phyloP scores from a whole-genome alignment of 768 basidiomycete species.

The Infundibulicybe gibba region DNA sequence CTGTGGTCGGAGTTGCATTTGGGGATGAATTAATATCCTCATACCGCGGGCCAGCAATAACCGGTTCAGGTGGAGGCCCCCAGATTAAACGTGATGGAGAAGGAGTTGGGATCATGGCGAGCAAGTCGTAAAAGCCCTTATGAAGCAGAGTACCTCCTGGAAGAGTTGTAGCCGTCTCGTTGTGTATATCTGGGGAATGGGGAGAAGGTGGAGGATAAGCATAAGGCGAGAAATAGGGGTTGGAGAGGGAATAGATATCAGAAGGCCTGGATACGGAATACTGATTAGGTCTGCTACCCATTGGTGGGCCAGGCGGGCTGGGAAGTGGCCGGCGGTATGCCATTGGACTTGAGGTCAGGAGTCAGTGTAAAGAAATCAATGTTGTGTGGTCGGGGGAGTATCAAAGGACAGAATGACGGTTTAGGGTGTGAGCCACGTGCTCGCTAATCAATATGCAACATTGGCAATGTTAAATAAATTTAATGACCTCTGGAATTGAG shows the following conservation, averaged over 20 bases:
- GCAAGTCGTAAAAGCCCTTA: slow-evolving; percentile 88
- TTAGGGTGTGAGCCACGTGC: too few species aligned
- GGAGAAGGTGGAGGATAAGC: slow-evolving; percentile 36
- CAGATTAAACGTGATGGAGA: slow-evolving; percentile 65
- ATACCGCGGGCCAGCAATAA: slow-evolving; percentile 65
- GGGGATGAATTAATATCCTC: slow-evolving; percentile 41
- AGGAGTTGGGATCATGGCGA: slow-evolving; percentile 73
- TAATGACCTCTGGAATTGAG: too few species aligned
- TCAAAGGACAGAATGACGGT: neutral
- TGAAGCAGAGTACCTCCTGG: slow-evolving; percentile 74
- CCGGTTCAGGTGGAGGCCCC: slow-evolving; percentile 34
- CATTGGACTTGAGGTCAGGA: slow-evolving; percentile 5
- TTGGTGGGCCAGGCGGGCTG: slow-evolving; percentile 19
- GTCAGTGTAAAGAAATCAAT: neutral
- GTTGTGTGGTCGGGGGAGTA: slow-evolving; percentile 1
- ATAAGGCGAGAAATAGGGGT: slow-evolving; percentile 36
- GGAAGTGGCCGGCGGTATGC: slow-evolving; percentile 24
- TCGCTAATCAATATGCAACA: too few species aligned
- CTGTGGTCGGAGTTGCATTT: slow-evolving; percentile 19
- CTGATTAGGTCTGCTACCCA: slow-evolving; percentile 23
- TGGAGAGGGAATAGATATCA: slow-evolving; percentile 23
- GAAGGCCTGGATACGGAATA: slow-evolving; percentile 17
- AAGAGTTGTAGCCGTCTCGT: slow-evolving; percentile 45
- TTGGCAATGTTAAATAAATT: too few species aligned
- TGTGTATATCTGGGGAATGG: slow-evolving; percentile 33